phyloP scores from a whole-genome alignment of 495 filamentous ascomycete genomes.

The Aspergillus avenaceus region DNA sequence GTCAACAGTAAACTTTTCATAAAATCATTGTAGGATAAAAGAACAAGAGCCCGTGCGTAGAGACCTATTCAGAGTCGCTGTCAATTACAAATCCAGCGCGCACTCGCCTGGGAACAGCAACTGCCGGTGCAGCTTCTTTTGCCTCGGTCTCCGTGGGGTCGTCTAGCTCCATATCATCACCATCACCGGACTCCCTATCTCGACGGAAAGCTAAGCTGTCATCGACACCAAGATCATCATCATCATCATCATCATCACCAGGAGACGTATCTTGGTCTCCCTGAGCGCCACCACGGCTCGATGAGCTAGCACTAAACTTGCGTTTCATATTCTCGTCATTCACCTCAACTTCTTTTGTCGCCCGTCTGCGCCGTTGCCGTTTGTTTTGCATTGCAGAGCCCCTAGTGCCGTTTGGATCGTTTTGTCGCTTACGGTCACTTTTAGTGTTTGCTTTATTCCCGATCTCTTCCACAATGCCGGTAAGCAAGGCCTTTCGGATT shows the following conservation, averaged over 20 bases:
- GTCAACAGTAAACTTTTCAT: too few relatives aligned
- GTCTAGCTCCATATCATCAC: constrained; percentile 5
- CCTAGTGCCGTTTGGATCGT: constrained; percentile 18
- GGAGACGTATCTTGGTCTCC: constrained; percentile 27
- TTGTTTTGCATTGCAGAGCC: constrained; percentile 22
- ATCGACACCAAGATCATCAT: constrained; percentile 36
- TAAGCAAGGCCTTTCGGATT: constrained; percentile 47
- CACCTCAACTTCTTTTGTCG: constrained; percentile 22
- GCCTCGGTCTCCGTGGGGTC: constrained; percentile 3
- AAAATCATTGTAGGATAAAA: too few relatives aligned
- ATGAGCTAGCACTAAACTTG: constrained; percentile 18
- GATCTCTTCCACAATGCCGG: constrained; percentile 46
- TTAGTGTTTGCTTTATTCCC: constrained; percentile 26
- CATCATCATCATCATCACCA: constrained; percentile 13
- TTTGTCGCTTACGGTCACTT: constrained; percentile 30
- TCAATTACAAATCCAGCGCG: constrained; percentile 48
- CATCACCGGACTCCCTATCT: constrained; percentile 16
- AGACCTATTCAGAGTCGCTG: constrained; percentile 44
- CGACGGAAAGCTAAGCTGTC: constrained; percentile 36
- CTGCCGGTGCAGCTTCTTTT: constrained; percentile 20
- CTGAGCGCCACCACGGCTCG: constrained; percentile 17
- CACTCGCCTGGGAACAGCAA: constrained; percentile 33
- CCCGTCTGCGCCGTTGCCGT: constrained; percentile 30
- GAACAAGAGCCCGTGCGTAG: too few relatives aligned
- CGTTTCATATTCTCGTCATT: constrained; percentile 36